phyloP scores from a whole-genome alignment of 495 filamentous ascomycete species.

The Rhypophila decipiens region DNA sequence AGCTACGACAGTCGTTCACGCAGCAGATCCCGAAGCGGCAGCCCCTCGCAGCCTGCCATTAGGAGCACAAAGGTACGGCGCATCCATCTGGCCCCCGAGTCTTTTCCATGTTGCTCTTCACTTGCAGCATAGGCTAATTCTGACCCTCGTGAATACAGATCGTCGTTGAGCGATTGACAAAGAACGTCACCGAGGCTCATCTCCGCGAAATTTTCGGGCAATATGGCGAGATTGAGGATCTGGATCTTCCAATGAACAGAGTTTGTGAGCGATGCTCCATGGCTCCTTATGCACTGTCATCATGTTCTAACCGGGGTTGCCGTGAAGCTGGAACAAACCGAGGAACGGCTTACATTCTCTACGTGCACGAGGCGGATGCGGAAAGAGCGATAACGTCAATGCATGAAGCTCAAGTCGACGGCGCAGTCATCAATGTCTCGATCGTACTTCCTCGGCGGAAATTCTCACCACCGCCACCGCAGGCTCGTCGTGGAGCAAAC shows the following conservation, averaged over 20 bases:
- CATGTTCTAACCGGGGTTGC: neutral
- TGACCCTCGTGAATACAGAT: too few relatives aligned
- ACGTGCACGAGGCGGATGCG: constrained; percentile 67
- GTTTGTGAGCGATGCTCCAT: constrained; percentile 53
- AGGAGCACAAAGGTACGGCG: constrained; percentile 33
- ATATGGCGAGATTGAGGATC: constrained; percentile 77
- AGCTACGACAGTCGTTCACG: constrained; percentile 19
- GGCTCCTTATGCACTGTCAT: neutral
- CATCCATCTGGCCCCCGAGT: neutral
- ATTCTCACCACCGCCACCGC: constrained; percentile 45
- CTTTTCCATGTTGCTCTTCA: too few relatives aligned
- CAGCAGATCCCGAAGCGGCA: constrained; percentile 27
- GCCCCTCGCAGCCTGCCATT: constrained; percentile 5
- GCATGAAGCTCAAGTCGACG: constrained; percentile 96
- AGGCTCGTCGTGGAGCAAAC: constrained; percentile 43
- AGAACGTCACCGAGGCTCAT: constrained; percentile 86
- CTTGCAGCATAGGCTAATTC: too few relatives aligned
- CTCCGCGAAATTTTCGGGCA: constrained; percentile 85
- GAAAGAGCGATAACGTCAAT: constrained; percentile 90
- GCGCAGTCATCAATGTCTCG: constrained; percentile 79
- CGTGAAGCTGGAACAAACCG: constrained; percentile 78
- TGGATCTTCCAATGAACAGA: constrained; percentile 85
- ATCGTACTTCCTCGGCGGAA: constrained; percentile 83
- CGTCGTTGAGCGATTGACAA: constrained; percentile 92
- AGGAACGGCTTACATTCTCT: constrained; percentile 91